Evolutionary conservation across 139 green algal genomes (phyloP), one percentile per base, ranked within the genome.

Genomic region (Asterochloris erici): DNA sequence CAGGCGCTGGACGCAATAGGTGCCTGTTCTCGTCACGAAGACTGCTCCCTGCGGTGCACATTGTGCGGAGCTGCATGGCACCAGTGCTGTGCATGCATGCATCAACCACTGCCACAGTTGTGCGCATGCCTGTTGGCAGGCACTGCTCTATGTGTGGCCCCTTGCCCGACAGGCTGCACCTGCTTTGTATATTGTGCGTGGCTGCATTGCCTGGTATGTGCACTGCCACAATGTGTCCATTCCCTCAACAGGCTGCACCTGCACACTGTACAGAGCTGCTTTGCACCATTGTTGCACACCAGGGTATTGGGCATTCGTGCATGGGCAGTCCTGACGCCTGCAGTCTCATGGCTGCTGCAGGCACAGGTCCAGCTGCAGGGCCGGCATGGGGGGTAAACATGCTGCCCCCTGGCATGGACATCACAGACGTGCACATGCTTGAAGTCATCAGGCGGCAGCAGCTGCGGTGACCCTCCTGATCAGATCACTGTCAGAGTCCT

Each of bases 361-460:
- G 79, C 26, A 26, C 66, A 77, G 86, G 81, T 12, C 83, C 85
- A 23, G 11, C 27, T 26, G 24, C 79, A 19, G 91, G 87, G 23
- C 84, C 84, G 10, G 64, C 82, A 26, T 97, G 93, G 93, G 93
- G 93, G 9, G 93, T 97, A 21, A 90, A 87, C 14, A 79, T 88
- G 74, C 89, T 91, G 0, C 89, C 90, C 0, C 93, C 93, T 23
- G 69, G 79, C 29, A 85, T 92, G 13, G 82, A 85, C 78, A 74
- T 77, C 29, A 76, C 79, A 68, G 81, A 88, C 81, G 16, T 79
- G 82, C 38, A 79, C 69, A 19, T 92, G 62, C 79, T 81, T 11
- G 85, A 87, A 4, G 84, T 86, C 26, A 87, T 96, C 66, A 68
- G 89, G 9, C 79, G 63, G 77, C 92, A 96, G 85, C 88, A 96